Percentiles rank a stretch among this genome's conserved stretches.
phyloP scores from a whole-genome alignment of 139 green algal species.

The Auxenochlorella pyrenoidosa region DNA sequence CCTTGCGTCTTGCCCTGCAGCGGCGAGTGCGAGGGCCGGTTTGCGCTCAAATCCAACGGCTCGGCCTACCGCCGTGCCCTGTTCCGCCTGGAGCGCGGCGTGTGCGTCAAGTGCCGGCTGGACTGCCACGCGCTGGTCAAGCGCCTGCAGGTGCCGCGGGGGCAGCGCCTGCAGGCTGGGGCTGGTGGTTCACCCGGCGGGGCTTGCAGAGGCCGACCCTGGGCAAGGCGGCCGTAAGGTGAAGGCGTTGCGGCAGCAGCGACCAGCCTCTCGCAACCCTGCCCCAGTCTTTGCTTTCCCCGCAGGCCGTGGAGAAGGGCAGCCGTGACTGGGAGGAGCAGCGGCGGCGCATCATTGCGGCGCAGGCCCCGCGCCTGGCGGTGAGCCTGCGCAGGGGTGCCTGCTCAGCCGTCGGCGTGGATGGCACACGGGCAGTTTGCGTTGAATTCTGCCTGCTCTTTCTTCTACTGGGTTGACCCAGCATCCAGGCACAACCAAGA shows the following conservation, averaged over 20 bases:
- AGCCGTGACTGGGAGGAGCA: conserved; percentile 21
- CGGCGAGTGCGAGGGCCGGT: conserved; percentile 71
- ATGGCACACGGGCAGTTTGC: too few relatives aligned
- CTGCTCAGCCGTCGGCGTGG: too few relatives aligned
- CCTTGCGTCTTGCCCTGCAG: conserved; percentile 34
- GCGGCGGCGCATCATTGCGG: conserved; percentile 27
- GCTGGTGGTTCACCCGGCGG: background rate
- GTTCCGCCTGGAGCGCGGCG: conserved; percentile 75
- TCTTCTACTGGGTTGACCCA: too few relatives aligned
- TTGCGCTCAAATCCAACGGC: conserved; percentile 60
- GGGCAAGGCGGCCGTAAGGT: background rate
- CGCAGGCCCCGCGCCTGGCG: background rate
- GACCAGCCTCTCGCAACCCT: too few relatives aligned
- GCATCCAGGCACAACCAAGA: too few relatives aligned
- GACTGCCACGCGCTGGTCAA: conserved; percentile 77
- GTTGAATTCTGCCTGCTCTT: too few relatives aligned
- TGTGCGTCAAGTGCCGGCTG: conserved; percentile 73
- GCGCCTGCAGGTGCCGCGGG: conserved; percentile 64
- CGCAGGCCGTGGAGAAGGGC: conserved; percentile 66
- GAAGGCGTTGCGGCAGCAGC: background rate
- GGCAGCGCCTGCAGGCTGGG: conserved; percentile 5
- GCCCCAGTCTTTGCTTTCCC: background rate
- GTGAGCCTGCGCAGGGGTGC: background rate
- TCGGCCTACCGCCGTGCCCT: conserved; percentile 71
- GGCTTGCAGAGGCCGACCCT: too few relatives aligned